Percentiles rank a stretch among this genome's conserved stretches.
Evolutionary conservation across 2,329 filamentous ascomycete species (phyloP).

Genomic region (Bimuria novae-zelandiae): DNA sequence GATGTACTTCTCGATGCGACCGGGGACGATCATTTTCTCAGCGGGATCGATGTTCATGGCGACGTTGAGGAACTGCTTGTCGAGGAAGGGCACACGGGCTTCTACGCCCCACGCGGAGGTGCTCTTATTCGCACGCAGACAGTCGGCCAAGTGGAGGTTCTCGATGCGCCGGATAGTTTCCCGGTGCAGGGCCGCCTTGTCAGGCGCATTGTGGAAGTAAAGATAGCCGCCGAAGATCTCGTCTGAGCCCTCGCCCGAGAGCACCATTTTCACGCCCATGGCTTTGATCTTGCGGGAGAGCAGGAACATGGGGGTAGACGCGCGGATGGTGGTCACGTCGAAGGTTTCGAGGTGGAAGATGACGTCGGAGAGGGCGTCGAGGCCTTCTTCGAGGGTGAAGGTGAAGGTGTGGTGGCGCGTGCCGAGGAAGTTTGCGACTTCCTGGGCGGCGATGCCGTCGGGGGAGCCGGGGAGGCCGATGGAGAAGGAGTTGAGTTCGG

Average conservation of each 20-base stretch:
- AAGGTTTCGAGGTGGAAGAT: constrained; percentile 98
- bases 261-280: constrained; percentile 99
- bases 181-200: constrained; percentile 90
- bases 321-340: constrained; percentile 97
- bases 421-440: constrained; percentile 95
- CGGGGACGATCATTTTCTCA: constrained; percentile 94
- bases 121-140: constrained; percentile 97
- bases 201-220: constrained; percentile 94
- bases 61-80: constrained; percentile 93
- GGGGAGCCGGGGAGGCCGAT: constrained; percentile 93
- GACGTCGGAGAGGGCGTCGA: constrained; percentile 95
- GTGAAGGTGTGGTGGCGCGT: constrained; percentile 98
- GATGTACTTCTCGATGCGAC: constrained; percentile 95
- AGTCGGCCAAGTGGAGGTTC: constrained; percentile 96
- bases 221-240: constrained; percentile 99
- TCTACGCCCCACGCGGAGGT: constrained; percentile 98
- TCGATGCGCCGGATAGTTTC: constrained; percentile 94
- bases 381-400: constrained; percentile 95
- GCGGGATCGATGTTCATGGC: constrained; percentile 91
- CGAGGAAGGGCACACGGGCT: constrained; percentile 95
- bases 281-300: constrained; percentile 99
- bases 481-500: constrained; percentile 97
- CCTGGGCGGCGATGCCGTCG: constrained; percentile 86
- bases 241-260: constrained; percentile 94
- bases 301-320: constrained; percentile 98